Evolutionary conservation across 2,329 filamentous ascomycete genomes (phyloP).

Genomic region (Fusarium sp.): DNA sequence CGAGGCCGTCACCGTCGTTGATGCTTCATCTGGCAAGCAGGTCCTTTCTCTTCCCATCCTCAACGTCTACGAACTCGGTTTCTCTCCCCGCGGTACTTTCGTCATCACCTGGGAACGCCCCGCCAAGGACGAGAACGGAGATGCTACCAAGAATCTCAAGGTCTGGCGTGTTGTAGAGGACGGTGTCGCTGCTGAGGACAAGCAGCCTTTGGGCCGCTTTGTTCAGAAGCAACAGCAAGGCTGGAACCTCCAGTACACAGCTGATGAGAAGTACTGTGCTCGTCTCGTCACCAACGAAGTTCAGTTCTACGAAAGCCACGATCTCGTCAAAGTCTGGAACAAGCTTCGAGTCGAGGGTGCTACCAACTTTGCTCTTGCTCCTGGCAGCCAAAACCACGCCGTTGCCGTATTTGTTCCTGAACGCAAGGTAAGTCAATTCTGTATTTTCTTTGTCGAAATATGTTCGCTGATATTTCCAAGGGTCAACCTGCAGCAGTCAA

Average conservation of each 20-base stretch:
- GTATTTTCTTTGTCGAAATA: not conserved
- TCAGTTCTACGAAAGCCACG: constrained; percentile 92
- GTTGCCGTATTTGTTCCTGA: constrained; percentile 96
- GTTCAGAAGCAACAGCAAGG: constrained; percentile 96
- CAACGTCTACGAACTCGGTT: constrained; percentile 94
- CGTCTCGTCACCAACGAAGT: constrained; percentile 97
- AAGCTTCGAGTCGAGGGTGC: constrained; percentile 94
- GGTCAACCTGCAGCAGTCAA: constrained; percentile 94
- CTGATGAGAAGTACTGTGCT: constrained; percentile 93
- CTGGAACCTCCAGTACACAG: constrained; percentile 98
- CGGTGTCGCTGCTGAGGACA: constrained; percentile 69
- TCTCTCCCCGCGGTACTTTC: constrained; percentile 92
- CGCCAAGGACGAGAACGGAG: constrained; percentile 90
- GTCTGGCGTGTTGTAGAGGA: constrained; percentile 90
- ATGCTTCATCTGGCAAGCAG: constrained; percentile 80
- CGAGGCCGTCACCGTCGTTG: constrained; percentile 86
- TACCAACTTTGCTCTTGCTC: constrained; percentile 87
- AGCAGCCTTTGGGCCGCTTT: constrained; percentile 85
- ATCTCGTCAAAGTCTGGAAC: constrained; percentile 91
- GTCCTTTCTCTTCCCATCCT: constrained; percentile 81
- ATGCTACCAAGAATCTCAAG: constrained; percentile 96
- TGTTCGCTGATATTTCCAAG: constrained; percentile 60
- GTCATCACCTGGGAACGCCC: constrained; percentile 97
- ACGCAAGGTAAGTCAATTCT: constrained; percentile 76
- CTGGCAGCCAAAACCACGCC: constrained; percentile 84